These are phyloP conservation scores for Phylloporus sp. DNA, from an alignment of 768 basidiomycete species.

Conservation along the genomic window DNA sequence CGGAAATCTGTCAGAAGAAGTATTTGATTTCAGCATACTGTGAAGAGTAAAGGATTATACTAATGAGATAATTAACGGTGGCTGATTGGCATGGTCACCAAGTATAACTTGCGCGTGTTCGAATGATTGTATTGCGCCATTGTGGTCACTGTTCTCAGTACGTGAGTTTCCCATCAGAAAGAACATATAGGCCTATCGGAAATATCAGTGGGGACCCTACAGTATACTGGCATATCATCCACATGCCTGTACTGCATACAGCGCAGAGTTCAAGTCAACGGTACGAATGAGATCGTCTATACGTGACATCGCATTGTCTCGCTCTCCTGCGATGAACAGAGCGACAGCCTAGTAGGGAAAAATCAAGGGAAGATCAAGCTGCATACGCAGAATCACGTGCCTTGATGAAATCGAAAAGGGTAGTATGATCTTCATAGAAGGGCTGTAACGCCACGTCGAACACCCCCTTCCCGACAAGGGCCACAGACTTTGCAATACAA, in stretches of 20 bases:
- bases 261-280: neutral
- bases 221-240: no score
- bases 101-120: neutral
- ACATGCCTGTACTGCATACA: neutral
- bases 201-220: neutral
- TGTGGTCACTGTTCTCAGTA: neutral
- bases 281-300: neutral
- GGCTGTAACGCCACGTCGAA: neutral
- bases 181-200: neutral
- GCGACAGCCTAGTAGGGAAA: neutral
- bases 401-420: slow-evolving; percentile 1
- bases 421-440: neutral
- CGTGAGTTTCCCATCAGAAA: neutral
- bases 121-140: neutral
- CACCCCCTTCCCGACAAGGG: neutral
- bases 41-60: neutral
- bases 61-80: neutral
- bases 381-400: neutral
- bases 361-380: neutral
- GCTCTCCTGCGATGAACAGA: slow-evolving; percentile 2
- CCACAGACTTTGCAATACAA: neutral
- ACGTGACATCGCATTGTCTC: slow-evolving; percentile 4
- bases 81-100: neutral
- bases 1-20: slow-evolving; percentile 1
- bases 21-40: neutral